Base-by-base conservation (phyloP, 805 yeast genomes). In the Zygosaccharomyces bailii region DNA sequence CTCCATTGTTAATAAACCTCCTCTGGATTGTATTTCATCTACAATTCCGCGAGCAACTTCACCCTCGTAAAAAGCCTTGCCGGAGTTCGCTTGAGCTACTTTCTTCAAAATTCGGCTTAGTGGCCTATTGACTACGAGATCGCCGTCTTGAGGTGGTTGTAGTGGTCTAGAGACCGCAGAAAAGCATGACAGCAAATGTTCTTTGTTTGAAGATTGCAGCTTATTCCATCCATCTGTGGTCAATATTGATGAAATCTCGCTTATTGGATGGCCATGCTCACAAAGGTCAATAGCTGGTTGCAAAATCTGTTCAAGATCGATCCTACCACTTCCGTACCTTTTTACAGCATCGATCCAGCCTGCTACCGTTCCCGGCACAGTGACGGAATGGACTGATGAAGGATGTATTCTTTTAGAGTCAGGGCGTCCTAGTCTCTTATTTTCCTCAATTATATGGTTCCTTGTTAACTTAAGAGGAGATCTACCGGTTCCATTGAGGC, bases 351-450 rank as follows among this genome's bases (percentile, higher is more conserved):
- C 93, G 35, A 72, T 60, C 93, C 93, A 86, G 0, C 87, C 91
- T 4, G 87, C 86, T 38, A 84, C 73, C 1, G 87, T 82, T 4
- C 95, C 95, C 0, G 93, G 93, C 4, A 85, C 89, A 41, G 80
- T 82, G 5, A 82, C 77, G 0, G 83, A 65, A 46, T 78, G 78
- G 2, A 80, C 74, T 2, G 86, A 80, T 23, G 67, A 66, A 9
- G 55, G 55, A 0, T 78, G 78, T 23, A 84, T 67, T 55, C 87
- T 71, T 20, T 67, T 63, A 30, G 77, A 69, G 7, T 69, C 60
- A 32, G 75, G 65, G 13, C 76, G 76, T 16, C 70, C 66, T 13
- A 20, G n/a, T n/a, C 13, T n/a, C 18, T 31, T 30, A 16, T 39
- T 39, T 18, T 30, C 34, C 14, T 11, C 16, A 20, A 20, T 19